Conservation (phyloP, 371 early-diverging fungal species). For the Mortierella sp. region DNA sequence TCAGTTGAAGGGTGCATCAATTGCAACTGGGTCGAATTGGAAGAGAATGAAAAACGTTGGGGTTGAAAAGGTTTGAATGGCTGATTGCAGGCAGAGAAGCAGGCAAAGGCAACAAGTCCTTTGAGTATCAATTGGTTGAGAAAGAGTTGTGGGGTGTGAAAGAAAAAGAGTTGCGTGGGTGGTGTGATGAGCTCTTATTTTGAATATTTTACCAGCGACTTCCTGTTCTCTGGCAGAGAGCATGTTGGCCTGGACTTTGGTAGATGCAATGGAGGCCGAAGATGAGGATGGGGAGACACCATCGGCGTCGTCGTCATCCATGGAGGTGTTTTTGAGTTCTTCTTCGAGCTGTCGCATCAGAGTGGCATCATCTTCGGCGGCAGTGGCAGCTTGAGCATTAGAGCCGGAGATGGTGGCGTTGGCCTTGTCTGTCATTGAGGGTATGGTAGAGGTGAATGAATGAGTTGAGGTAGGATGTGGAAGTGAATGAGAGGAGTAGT, state of each 20-base stretch:
- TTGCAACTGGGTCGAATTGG: background rate
- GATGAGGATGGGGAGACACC: constrained; percentile 23
- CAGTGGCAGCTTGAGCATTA: background rate
- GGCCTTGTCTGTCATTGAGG: background rate
- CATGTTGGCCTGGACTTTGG: constrained; percentile 59
- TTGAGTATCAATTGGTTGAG: background rate
- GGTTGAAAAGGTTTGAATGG: background rate
- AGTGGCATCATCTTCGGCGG: constrained; percentile 30
- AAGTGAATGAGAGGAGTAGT: background rate
- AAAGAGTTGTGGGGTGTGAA: background rate
- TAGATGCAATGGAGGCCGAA: constrained; percentile 9
- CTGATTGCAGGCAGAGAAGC: background rate
- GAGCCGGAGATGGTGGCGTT: constrained; percentile 13
- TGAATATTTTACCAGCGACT: constrained; percentile 58
- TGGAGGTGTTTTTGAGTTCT: constrained; percentile 32
- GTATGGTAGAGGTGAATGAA: background rate
- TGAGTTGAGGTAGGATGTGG: background rate
- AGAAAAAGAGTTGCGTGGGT: background rate
- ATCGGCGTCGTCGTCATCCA: constrained; percentile 44
- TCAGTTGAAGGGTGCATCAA: background rate
- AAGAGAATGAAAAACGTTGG: background rate
- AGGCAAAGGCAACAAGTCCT: background rate
- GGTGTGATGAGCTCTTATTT: background rate
- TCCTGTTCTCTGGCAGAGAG: constrained; percentile 67
- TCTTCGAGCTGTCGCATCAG: constrained; percentile 40